Evolutionary conservation across 192 early-diverging fungal genomes (phyloP).

Genomic region (Haplosporangium gracile): DNA sequence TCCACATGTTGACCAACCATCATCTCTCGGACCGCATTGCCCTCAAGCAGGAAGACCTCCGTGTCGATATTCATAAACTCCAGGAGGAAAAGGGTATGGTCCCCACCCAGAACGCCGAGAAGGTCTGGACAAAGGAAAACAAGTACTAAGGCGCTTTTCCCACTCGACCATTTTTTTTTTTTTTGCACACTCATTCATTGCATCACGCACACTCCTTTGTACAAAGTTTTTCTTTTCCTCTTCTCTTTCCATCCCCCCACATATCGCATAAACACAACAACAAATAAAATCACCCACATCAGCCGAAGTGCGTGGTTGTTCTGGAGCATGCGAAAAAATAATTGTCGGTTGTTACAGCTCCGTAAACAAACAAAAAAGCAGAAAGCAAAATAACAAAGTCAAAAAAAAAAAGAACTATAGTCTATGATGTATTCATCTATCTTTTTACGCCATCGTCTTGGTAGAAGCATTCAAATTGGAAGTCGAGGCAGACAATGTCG

Average conservation of each 20-base stretch:
- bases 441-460: neutral
- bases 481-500: neutral
- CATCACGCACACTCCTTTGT: neutral
- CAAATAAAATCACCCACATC: neutral
- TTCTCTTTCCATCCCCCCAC: neutral
- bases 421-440: neutral
- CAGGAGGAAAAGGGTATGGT: conserved; percentile 52
- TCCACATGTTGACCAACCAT: conserved; percentile 95
- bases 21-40: conserved; percentile 80
- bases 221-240: neutral
- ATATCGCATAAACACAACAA: neutral
- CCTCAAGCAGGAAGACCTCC: conserved; percentile 48
- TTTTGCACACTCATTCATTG: neutral
- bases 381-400: neutral
- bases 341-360: neutral
- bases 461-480: neutral
- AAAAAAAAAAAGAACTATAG: neutral
- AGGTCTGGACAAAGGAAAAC: conserved; percentile 45
- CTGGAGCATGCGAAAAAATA: neutral
- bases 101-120: conserved; percentile 38
- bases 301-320: neutral
- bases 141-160: conserved; percentile 26
- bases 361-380: neutral
- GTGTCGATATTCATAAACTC: conserved; percentile 46
- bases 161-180: neutral